Evolutionary conservation across 1,139 yeast species (phyloP), one percentile per base, ranked within the genome.

Genomic region (Pneumocystis oryctolagi): DNA sequence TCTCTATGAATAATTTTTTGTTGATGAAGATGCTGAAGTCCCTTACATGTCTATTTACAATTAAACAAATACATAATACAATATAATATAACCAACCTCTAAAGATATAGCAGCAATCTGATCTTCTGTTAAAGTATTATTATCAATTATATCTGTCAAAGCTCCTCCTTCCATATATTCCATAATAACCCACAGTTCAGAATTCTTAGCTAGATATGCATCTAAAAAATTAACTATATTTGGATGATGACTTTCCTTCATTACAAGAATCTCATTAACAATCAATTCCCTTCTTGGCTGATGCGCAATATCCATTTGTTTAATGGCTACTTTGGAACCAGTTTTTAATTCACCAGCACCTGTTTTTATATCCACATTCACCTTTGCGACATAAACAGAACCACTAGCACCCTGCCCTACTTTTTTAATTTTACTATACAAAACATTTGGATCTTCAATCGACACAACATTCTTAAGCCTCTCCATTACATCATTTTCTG

Each of bases 401-500:
- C 99, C 99, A 66, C 92, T 84, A 0, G 98, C 99, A 70, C 99
- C 99, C 76, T 94, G 98, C n/a, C 99, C 99, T 2, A 97, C 96
- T 72, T 89, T 89, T 73, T 88, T 94, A 69, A 92, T 80, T 75
- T 89, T 87, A 71, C 85, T 87, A 76, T 89, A 94, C 65, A 84
- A 80, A 40, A 89, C 86, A 5, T 87, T 79, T 18, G 99, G 98
- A 74, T 92, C 96, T 60, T 82, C 80, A 67, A 81, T 82, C 67
- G 85, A 84, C 2, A 94, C 96, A 35, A 90, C 96, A 2, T 89
- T 83, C 67, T 86, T 82, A 69, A 94, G 79, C 72, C 87, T 88
- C 59, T 87, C 84, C 81, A 94, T 82, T 57, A 89, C 81, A 75
- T 92, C 97, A 64, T 85, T 82, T 68, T 92, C 96, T 57, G 87